Percentiles rank a stretch among this genome's conserved stretches.
Conservation (phyloP, 1,139 yeast species). For the Petasospora rhodanensis region DNA sequence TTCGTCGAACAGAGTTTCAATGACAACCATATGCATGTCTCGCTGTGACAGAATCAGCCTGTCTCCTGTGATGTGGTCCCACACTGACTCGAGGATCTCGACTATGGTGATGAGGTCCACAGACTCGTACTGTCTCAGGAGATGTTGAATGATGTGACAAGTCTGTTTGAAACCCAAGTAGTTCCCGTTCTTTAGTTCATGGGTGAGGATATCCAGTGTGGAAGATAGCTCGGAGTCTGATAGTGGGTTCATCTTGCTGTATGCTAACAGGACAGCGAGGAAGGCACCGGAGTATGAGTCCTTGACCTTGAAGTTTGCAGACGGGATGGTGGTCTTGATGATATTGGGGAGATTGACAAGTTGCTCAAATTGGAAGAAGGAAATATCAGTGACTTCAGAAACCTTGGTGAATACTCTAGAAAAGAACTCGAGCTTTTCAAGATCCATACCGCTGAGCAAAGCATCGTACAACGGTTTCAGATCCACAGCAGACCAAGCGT, state of each 20-base stretch:
- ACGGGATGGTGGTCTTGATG: background rate
- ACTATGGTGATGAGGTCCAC: constrained; percentile 20
- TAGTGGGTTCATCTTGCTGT: constrained; percentile 16
- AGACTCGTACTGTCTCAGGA: constrained; percentile 21
- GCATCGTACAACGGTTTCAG: constrained; percentile 18
- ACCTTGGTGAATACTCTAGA: constrained; percentile 22
- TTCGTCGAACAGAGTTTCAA: constrained; percentile 41
- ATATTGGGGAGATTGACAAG: constrained; percentile 5
- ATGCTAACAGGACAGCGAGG: constrained; percentile 10
- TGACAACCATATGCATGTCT: constrained; percentile 52
- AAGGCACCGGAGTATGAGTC: constrained; percentile 16
- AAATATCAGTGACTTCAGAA: constrained; percentile 14
- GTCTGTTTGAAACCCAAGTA: constrained; percentile 13
- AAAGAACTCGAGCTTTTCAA: constrained; percentile 29
- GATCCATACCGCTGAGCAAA: constrained; percentile 17
- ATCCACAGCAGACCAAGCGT: constrained; percentile 25
- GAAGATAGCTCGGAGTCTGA: too few species aligned
- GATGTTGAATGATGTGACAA: constrained; percentile 22
- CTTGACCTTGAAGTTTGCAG: constrained; percentile 16
- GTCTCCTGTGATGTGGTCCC: constrained; percentile 57
- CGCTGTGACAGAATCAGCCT: constrained; percentile 65
- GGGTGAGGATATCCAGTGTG: constrained; percentile 5
- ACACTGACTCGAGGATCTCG: constrained; percentile 39
- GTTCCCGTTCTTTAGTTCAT: constrained; percentile 11
- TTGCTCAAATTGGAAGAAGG: constrained; percentile 12